A percentile compares a stretch with the other conserved stretches of the same genome.
These are phyloP conservation scores for Camelina sativa DNA, from an alignment of 345 rosid genomes.

Conservation along the genomic window DNA sequence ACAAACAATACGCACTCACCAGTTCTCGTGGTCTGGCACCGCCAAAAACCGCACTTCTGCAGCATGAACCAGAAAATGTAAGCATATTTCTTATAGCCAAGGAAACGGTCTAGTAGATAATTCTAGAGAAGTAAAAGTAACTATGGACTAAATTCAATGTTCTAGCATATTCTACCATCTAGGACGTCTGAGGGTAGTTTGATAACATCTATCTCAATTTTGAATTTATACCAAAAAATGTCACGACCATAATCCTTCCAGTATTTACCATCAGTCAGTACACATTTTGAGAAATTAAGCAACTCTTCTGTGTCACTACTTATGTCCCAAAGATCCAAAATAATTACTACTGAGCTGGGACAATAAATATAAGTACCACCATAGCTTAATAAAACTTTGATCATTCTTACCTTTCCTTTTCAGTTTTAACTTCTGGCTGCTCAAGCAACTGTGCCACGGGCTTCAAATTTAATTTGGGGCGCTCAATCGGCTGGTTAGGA, in stretches of 20 bases:
- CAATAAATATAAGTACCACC: neutral
- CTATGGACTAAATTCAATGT: slow-evolving; percentile 18
- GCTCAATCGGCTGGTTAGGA: slow-evolving; percentile 58
- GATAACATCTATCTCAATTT: slow-evolving; percentile 13
- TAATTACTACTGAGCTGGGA: slow-evolving; percentile 17
- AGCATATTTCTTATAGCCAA: slow-evolving; percentile 20
- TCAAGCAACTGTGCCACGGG: slow-evolving; percentile 63
- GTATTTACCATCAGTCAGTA: slow-evolving; percentile 6
- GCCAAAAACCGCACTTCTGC: slow-evolving; percentile 79
- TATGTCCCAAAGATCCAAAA: slow-evolving; percentile 20
- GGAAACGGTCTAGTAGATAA: slow-evolving; percentile 1
- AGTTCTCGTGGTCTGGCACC: slow-evolving; percentile 88
- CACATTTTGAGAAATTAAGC: slow-evolving; percentile 3
- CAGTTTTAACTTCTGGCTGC: slow-evolving; percentile 53
- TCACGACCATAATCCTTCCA: slow-evolving; percentile 23
- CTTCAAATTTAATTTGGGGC: slow-evolving; percentile 68
- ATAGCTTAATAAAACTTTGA: neutral
- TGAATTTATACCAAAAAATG: slow-evolving; percentile 12
- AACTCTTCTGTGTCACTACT: slow-evolving; percentile 11
- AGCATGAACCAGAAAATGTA: slow-evolving; percentile 32
- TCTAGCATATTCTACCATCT: slow-evolving; percentile 20
- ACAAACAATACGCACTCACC: slow-evolving; percentile 52
- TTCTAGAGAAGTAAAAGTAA: slow-evolving; percentile 4
- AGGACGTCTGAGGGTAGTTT: slow-evolving; percentile 25
- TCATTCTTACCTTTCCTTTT: slow-evolving; percentile 63